Evolutionary conservation across 2,329 filamentous ascomycete species (phyloP), one percentile per base, ranked within the genome.

Genomic region (Rhynchosporium secalis): DNA sequence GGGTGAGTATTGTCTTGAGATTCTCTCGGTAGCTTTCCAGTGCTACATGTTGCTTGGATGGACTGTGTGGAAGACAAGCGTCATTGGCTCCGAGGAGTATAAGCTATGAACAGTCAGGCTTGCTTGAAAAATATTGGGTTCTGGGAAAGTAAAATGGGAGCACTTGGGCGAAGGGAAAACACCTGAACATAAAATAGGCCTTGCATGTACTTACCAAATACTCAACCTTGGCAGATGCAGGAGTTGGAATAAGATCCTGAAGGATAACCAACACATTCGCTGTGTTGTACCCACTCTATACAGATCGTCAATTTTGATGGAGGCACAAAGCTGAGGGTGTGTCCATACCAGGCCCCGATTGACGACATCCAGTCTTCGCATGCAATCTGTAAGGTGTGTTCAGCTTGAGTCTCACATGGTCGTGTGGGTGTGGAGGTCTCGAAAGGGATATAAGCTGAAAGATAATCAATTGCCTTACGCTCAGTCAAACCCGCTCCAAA

Each of bases 21-120:
- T 96, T 96, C 60, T 82, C 76, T 73, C 84, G 86, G 79, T 92
- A 98, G 64, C 86, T 47, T 0, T 87, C 82, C n/a, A 96, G 76
- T 0, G 91, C 85, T 7, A 98, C 84, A 74, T 94, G 86, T 76
- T 98, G 95, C 9, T 80, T 79, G 56, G 85, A 86, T 3, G 80
- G 80, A 4, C 82, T 79, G 43, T 83, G 78, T 3, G 86, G 83
- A 3, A 96, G 75, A 60, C 87, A 87, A 3, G 94, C 88, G 76
- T 98, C 95, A 73, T 99, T 98, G 69, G 95, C 91, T 20, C 95
- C 95, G 64, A 97, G 87, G 68, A 96, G 88, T 62, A 96, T 77
- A 45, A 77, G 70, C 64, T 67, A 36, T 38, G 2, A 46, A 40
- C 31, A 20, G 49, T 55, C 41, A 66, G 56, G 61, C 58, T 20